A percentile compares a stretch with the other conserved stretches of the same genome.
phyloP scores from a whole-genome alignment of 164 flowering plant genomes.

The Echeveria elegans region DNA sequence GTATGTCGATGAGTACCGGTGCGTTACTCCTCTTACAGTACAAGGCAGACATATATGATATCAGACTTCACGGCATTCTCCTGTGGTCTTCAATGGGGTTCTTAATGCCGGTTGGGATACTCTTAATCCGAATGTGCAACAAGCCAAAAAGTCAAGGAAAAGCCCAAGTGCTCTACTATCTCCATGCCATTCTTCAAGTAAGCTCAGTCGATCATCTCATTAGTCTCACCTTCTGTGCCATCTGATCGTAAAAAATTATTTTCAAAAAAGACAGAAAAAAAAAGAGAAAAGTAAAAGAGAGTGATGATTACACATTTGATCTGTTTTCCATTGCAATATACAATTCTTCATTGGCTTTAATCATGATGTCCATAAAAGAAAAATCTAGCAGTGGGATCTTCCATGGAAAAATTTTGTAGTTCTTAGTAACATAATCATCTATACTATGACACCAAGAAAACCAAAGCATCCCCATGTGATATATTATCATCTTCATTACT shows the following conservation, averaged over 20 bases:
- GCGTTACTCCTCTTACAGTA: not conserved
- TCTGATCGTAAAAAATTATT: not conserved
- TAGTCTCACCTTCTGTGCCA: not conserved
- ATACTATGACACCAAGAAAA: not conserved
- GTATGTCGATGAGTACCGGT: conserved; percentile 23
- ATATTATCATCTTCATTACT: conserved; percentile 13
- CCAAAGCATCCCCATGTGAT: not conserved
- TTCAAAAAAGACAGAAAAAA: not conserved
- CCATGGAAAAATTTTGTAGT: conserved; percentile 1
- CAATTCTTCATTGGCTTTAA: conserved; percentile 8
- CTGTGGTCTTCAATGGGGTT: conserved; percentile 78
- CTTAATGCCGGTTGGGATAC: conserved; percentile 70
- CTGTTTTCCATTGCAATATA: not conserved
- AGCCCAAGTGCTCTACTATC: conserved; percentile 45
- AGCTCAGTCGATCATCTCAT: not conserved
- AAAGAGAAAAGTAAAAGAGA: not conserved
- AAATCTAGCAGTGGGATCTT: not conserved
- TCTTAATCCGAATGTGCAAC: conserved; percentile 47
- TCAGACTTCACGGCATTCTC: conserved; percentile 55
- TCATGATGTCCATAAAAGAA: conserved; percentile 11
- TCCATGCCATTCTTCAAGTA: conserved; percentile 70
- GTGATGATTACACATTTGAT: conserved; percentile 13
- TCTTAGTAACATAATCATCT: not conserved
- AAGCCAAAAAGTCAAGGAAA: conserved; percentile 19
- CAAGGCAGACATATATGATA: conserved; percentile 26